A percentile compares a stretch with the other conserved stretches of the same genome.
These are phyloP conservation scores for Rutstroemia sp. DNA, from an alignment of 2,329 filamentous ascomycete species.

Conservation along the genomic window DNA sequence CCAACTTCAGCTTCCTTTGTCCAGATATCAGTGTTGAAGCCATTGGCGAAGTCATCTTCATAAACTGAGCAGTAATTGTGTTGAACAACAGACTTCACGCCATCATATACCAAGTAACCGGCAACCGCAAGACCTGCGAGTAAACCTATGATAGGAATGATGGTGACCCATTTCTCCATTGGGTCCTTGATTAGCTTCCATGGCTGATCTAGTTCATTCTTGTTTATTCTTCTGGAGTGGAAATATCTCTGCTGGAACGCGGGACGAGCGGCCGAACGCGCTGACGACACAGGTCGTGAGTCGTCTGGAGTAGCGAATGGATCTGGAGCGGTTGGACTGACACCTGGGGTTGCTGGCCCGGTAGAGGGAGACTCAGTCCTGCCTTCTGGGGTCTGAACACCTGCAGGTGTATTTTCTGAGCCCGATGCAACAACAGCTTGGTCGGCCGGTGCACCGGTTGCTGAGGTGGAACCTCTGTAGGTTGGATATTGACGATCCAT, in stretches of 20 bases:
- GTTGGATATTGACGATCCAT: conserved; percentile 1
- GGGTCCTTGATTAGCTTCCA: conserved; percentile 69
- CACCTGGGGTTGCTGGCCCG: too few relatives aligned
- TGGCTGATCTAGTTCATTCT: conserved; percentile 67
- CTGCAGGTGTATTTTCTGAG: conserved; percentile 9
- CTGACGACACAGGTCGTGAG: conserved; percentile 36
- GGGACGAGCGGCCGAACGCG: conserved; percentile 32
- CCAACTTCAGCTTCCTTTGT: conserved; percentile 40
- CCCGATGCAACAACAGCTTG: too few relatives aligned
- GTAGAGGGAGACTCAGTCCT: conserved; percentile 19
- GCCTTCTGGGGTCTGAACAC: conserved; percentile 33
- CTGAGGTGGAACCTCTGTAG: conserved; percentile 19
- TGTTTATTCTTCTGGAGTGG: conserved; percentile 47
- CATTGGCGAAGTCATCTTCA: conserved; percentile 41
- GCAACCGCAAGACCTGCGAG: conserved; percentile 59
- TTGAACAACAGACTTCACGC: conserved; percentile 61
- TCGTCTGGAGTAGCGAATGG: conserved; percentile 32
- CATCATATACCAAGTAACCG: conserved; percentile 69
- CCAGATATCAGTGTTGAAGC: conserved; percentile 46
- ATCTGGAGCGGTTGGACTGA: conserved; percentile 25
- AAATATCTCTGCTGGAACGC: conserved; percentile 23
- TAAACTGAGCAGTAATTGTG: conserved; percentile 54
- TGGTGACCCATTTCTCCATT: conserved; percentile 80
- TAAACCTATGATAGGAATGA: conserved; percentile 68
- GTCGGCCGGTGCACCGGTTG: too few relatives aligned